phyloP scores from a whole-genome alignment of 192 early-diverging fungal genomes.

The Haplosporangium gracile region DNA sequence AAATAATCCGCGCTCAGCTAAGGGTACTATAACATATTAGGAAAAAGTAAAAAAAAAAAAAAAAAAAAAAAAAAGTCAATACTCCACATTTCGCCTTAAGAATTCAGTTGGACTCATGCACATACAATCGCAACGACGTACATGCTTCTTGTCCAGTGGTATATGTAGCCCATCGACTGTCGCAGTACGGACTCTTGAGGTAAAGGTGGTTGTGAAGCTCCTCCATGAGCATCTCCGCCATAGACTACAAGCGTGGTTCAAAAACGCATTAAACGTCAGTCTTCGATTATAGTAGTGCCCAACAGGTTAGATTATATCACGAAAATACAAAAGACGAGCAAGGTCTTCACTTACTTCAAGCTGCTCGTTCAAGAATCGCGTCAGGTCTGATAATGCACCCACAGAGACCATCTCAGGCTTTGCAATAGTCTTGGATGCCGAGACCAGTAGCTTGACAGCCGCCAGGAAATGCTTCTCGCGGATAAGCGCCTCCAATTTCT shows the following conservation, averaged over 20 bases:
- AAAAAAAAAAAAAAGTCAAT: neutral
- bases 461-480: constrained; percentile 79
- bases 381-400: constrained; percentile 77
- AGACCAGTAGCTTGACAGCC: constrained; percentile 74
- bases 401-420: constrained; percentile 76
- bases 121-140: constrained; percentile 25
- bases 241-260: constrained; percentile 46
- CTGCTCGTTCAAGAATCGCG: constrained; percentile 71
- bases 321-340: neutral
- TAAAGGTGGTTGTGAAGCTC: constrained; percentile 86
- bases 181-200: constrained; percentile 83
- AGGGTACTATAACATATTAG: constrained; percentile 27
- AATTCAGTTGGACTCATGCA: neutral
- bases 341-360: constrained; percentile 52
- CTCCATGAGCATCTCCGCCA: constrained; percentile 76
- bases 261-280: neutral
- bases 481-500: constrained; percentile 69
- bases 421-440: constrained; percentile 71
- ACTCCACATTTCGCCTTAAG: neutral
- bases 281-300: neutral
- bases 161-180: constrained; percentile 71
- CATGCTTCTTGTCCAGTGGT: constrained; percentile 65
- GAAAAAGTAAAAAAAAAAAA: neutral
- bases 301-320: neutral
- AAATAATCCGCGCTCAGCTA: constrained; percentile 50